Base-by-base conservation (phyloP, 805 yeast species). In the Yarrowia sp. region DNA sequence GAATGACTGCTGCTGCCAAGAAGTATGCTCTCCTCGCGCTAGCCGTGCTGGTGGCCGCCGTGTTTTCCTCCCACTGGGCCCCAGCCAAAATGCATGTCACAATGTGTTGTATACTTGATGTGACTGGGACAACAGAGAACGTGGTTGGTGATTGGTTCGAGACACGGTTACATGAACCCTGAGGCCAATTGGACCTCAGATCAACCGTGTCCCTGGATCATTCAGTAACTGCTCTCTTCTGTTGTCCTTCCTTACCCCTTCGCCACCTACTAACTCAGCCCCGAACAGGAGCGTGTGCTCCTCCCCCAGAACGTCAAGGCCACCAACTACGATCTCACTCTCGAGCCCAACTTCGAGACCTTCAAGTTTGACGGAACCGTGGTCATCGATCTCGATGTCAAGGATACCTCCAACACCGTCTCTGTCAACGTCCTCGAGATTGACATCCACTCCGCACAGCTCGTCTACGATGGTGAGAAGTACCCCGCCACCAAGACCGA, bases 231-330 rank as follows among this genome's bases (percentile, higher is more conserved):
- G 30, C 30, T 24, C 3, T 24, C 30, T 7, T 1, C 7, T 24
- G 30, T 24, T 24, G 30, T 24, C 30, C 30, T 24, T 7, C 30
- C 30, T 24, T 24, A 24, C 30, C 24, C 30, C 56, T 50, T 34
- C 9, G 42, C 56, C 40, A 42, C 39, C 24, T 42, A 43, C 64
- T 58, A 58, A 58, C 64, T 17, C 50, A 58, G 64, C 50, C 64
- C 64, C 64, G 50, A 42, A 58, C 64, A 58, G 64, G 69, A 71
- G 56, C 79, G 83, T 46, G 75, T 77, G 73, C 82, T 86, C 5
- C 84, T 87, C 70, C 96, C 91, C 72, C 80, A 81, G 60, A 80
- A 84, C 66, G 89, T 92, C 70, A 83, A 83, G 69, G 98, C 99
- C 42, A 72, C 79, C 42, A 90, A 90, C 77, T 94, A 95, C 76